Evolutionary conservation across 1,284 basidiomycete genomes (phyloP).

Genomic region (Afroboletus lepidellus): DNA sequence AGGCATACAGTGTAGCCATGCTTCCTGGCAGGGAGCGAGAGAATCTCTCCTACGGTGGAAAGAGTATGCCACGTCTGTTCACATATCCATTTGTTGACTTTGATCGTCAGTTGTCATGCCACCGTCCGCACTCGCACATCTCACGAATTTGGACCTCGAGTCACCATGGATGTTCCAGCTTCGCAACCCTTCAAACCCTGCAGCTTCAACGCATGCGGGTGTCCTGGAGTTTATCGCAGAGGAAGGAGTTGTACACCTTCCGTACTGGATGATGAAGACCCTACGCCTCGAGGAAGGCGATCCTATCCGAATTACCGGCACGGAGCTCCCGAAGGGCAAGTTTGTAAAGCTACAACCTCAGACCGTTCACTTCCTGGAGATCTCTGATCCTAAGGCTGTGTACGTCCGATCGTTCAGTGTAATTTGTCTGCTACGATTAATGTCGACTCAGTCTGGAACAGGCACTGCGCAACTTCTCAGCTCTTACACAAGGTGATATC

Average conservation of each 20-base stretch:
- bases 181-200: conserved; percentile 84
- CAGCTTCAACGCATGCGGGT: conserved; percentile 91
- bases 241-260: conserved; percentile 93
- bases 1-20: conserved; percentile 86
- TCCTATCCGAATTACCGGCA: conserved; percentile 88
- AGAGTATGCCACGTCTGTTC: conserved; percentile 66
- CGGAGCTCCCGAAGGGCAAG: conserved; percentile 89
- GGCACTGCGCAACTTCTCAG: conserved; percentile 92
- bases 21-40: conserved; percentile 78
- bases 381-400: conserved; percentile 96
- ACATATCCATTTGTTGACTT: conserved; percentile 4
- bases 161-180: conserved; percentile 97
- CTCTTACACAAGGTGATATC: conserved; percentile 86
- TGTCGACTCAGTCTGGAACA: conserved; percentile 76
- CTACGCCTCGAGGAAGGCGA: conserved; percentile 92
- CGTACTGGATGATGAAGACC: conserved; percentile 99
- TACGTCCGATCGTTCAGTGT: conserved; percentile 43
- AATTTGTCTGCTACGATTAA: conserved; percentile 5
- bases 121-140: conserved; percentile 86
- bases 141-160: conserved; percentile 88
- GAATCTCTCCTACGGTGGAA: conserved; percentile 93
- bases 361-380: conserved; percentile 91
- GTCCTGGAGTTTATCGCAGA: conserved; percentile 99
- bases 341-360: conserved; percentile 98
- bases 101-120: conserved; percentile 89